Evolutionary conservation across 2,329 filamentous ascomycete genomes (phyloP), one percentile per base, ranked within the genome.

Genomic region (Chaetomiaceae sp.): DNA sequence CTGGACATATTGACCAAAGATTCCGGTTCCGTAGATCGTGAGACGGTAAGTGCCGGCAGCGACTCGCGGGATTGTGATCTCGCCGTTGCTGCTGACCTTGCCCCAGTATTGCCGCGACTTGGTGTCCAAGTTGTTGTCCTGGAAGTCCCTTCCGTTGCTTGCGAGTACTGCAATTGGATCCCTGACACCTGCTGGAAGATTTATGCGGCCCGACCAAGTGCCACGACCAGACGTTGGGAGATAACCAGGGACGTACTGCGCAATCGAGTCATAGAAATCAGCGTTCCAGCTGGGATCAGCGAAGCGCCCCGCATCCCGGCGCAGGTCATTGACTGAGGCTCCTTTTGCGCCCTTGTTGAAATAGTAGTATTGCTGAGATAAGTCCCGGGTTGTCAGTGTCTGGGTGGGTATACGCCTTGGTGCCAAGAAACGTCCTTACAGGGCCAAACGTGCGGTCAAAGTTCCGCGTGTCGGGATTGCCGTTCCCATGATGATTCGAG

Each of bases 101-200:
- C 30, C 42, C 42, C 42, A 44, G 20, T 44, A 44, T 17, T 44
- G 42, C 4, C 42, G 42, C 14, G 20, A 9, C 10, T 25, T 44
- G 42, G 42, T 44, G 20, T 34, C 42, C 3, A 44, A 35, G 42
- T 44, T 44, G 33, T 44, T 44, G 42, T 44, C 42, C 42, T 44
- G 42, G 14, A 44, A 44, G 20, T 44, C 42, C 17, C 42, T 13
- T 35, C 31, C 20, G 31, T 35, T 44, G 42, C 42, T 35, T 2
- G 42, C 13, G 3, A 44, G 31, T 3, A 44, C 42, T 17, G 42
- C 42, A 17, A 44, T 35, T 2, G 42, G 31, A 9, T 44, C 25
- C n/a, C 19, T 44, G 19, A 44, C 42, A 5, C 42, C 31, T 23
- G 21, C 31, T 13, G 42, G 42, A 17, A 44, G 42, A 17, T 3